Evolutionary conservation across 75 land plant genomes (phyloP).

Genomic region (Sequoia sempervirens): DNA sequence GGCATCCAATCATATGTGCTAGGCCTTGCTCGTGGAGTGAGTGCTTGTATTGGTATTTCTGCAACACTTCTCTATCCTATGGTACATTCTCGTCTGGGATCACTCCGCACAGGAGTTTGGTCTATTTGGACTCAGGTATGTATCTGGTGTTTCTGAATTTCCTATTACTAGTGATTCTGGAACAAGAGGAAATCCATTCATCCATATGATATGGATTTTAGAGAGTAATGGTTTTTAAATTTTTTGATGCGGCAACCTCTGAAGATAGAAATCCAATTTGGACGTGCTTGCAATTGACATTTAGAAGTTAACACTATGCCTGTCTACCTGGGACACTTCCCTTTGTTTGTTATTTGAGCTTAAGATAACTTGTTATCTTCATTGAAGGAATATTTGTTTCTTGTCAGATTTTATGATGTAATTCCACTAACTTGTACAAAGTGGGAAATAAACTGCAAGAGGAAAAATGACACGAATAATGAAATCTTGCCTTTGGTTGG

Average conservation of each 20-base stretch:
- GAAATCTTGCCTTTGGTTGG: not conserved
- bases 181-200: not conserved
- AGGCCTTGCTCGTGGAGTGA: conserved; percentile 72
- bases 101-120: conserved; percentile 87
- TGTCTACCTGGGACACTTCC: not conserved
- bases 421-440: not conserved
- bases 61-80: conserved; percentile 80
- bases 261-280: not conserved
- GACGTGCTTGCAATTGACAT: not conserved
- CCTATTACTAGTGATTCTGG: not conserved
- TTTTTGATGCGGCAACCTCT: not conserved
- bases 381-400: not conserved
- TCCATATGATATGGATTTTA: not conserved
- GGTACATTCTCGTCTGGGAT: conserved; percentile 57
- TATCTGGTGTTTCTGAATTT: not conserved
- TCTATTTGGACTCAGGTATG: conserved; percentile 91
- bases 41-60: conserved; percentile 71
- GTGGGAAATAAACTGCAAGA: not conserved
- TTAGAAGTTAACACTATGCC: not conserved
- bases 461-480: too few species aligned
- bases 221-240: not conserved
- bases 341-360: not conserved
- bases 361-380: not conserved
- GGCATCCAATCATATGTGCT: conserved; percentile 78
- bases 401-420: not conserved